These are phyloP conservation scores for Rhizopogon salebrosus DNA, from an alignment of 768 basidiomycete species.

Conservation along the genomic window DNA sequence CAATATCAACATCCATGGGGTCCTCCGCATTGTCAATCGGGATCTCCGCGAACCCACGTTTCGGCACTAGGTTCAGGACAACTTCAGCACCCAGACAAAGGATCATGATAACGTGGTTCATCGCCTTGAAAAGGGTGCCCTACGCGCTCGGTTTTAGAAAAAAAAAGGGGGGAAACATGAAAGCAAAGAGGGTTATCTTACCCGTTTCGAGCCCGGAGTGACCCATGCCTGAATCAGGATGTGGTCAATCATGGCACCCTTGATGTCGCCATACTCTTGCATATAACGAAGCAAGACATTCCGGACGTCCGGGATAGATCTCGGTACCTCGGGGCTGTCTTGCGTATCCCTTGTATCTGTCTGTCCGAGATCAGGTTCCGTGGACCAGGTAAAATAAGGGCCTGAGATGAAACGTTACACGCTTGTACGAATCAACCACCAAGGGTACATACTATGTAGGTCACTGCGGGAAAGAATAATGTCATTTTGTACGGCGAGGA, in stretches of 20 bases:
- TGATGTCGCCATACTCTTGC: constrained; percentile 30
- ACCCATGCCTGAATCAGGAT: constrained; percentile 39
- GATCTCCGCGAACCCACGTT: constrained; percentile 17
- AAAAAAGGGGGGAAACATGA: not conserved
- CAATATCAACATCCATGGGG: constrained; percentile 6
- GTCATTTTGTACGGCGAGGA: constrained; percentile 36
- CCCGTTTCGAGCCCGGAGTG: constrained; percentile 33
- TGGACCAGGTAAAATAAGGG: constrained; percentile 24
- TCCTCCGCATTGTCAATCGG: not conserved
- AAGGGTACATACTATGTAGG: constrained; percentile 13
- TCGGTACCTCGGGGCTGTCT: constrained; percentile 15
- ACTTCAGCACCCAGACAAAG: constrained; percentile 23
- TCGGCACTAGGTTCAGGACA: constrained; percentile 17
- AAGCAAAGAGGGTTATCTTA: constrained; percentile 1
- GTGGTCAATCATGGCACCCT: constrained; percentile 26
- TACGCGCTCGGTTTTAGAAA: constrained; percentile 7
- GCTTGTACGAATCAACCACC: not conserved
- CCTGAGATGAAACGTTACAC: constrained; percentile 6
- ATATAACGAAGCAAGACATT: constrained; percentile 28
- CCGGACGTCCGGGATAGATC: constrained; percentile 18
- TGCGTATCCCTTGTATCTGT: not conserved
- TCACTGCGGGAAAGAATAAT: constrained; percentile 17
- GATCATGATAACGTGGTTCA: constrained; percentile 13
- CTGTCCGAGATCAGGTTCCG: constrained; percentile 7
- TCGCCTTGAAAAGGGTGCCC: constrained; percentile 22